Evolutionary conservation across 2,329 filamentous ascomycete species (phyloP), one percentile per base, ranked within the genome.

Genomic region (Cryphonectria carpinicola): DNA sequence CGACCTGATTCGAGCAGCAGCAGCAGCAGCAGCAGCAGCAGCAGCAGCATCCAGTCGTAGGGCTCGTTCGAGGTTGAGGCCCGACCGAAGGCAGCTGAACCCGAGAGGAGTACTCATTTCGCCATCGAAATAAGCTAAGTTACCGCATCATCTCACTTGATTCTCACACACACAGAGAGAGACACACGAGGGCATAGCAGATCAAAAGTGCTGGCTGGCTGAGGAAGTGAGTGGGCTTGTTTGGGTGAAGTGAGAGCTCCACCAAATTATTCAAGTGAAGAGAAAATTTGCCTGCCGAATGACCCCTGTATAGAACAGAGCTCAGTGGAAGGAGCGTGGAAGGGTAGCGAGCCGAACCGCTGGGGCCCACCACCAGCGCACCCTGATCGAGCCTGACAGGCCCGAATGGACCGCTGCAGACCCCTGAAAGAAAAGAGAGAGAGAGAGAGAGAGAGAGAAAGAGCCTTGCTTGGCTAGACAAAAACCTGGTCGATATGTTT

Each of bases 61-160:
- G 10, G 25, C 68, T 41, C 46, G 54, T 35, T 39, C 49, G 74
- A 66, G 72, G 69, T 70, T 76, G 74, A 71, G 72, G 73, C 74
- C 71, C 69, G 77, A 73, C 67, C 77, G 75, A 39, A 78, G 75
- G 74, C 75, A 75, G 71, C 74, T 74, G 70, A 77, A 73, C 72
- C 77, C 75, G 52, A 78, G 70, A 62, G 73, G 72, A 62, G 72
- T 71, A 73, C 70, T 77, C 77, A 79, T 79, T 70, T 74, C 75
- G 68, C 74, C 69, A 63, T 64, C 49, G 37, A 32, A 72, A 72
- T 70, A 28, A 72, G 75, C 72, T 70, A 73, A 67, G 37, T 68
- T 67, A 73, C 73, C 72, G 74, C 75, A 74, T 75, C 73, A 67
- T 68, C 69, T 73, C 71, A 68, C 61, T 22, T 19, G 19, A 32